A percentile compares a stretch with the other conserved stretches of the same genome.
Evolutionary conservation across 768 basidiomycete species (phyloP).

Genomic region (Ephemerocybe angulata): DNA sequence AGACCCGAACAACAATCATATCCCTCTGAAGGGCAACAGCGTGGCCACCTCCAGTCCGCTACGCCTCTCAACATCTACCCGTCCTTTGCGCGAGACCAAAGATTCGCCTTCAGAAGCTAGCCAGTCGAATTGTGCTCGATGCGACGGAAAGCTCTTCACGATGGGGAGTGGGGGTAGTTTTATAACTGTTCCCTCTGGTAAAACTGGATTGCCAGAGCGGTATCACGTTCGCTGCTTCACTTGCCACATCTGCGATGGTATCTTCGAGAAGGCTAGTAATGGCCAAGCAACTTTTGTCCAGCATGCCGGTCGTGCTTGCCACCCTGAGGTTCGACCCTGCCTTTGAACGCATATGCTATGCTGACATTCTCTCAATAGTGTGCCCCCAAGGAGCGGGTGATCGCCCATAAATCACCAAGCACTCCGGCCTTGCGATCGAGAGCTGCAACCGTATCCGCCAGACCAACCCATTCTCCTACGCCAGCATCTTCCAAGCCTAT

Average conservation of each 20-base stretch:
- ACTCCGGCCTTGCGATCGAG: conserved; percentile 18
- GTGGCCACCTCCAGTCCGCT: conserved; percentile 3
- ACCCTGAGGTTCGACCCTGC: conserved; percentile 47
- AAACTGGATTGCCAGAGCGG: conserved; percentile 45
- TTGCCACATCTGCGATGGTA: conserved; percentile 60
- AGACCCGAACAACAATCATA: background rate
- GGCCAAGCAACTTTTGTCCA: conserved; percentile 73
- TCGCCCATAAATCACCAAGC: conserved; percentile 33
- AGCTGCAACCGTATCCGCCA: background rate
- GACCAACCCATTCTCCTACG: conserved; percentile 10
- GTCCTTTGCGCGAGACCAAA: background rate
- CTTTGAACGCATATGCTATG: background rate
- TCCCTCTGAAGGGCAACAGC: background rate
- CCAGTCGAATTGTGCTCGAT: conserved; percentile 57
- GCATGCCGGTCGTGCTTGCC: conserved; percentile 61
- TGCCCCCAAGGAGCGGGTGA: conserved; percentile 40
- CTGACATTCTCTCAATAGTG: conserved; percentile 35
- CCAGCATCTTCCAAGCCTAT: conserved; percentile 14
- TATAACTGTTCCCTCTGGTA: conserved; percentile 62
- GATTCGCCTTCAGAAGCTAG: background rate
- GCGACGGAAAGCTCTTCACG: conserved; percentile 54
- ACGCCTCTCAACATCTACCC: conserved; percentile 3
- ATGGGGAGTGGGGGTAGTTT: conserved; percentile 58
- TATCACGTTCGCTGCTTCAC: conserved; percentile 79
- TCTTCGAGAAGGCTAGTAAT: conserved; percentile 56